Evolutionary conservation across 768 basidiomycete species (phyloP), one percentile per base, ranked within the genome.

Genomic region (Galerina marginata): DNA sequence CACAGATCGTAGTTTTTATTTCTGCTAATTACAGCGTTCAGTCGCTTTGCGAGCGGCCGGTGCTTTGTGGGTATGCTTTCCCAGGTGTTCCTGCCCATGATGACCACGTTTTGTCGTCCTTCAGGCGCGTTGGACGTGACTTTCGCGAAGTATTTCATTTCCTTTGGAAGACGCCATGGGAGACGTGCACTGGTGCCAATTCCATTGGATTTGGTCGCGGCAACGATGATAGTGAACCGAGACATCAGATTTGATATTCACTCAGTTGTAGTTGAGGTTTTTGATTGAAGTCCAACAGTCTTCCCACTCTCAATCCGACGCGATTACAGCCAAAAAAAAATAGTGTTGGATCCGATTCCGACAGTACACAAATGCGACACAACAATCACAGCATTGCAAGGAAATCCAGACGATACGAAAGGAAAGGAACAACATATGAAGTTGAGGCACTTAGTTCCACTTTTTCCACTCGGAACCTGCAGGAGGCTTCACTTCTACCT

Each of bases 11-110:
- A 91, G 47, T 77, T 75, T 25, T 70, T 44, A 65, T 88, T 85
- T 50, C 83, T 80, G 73, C 86, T 89, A 60, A 96, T 75, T 58
- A 99, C 87, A 25, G 96, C 72, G 70, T 99, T 99, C 56, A 83
- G 56, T 51, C 97, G 82, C 45, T 82, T 83, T 43, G 83, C 79
- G 16, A 99, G 81, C 4, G 97, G 97, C 62, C 91, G 82, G 75
- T 90, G 92, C 72, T 87, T 92, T 16, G 70, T 64, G 7, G 97
- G 96, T 56, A 99, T 98, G 71, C 93, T 93, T 76, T 98, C 95
- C 97, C 97, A 99, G 12, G 95, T 96, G 69, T 92, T 95, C 57
- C 96, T 83, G 11, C 97, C 97, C 96, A 99, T 98, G 56, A 98
- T 78, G 16, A 98, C 89, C 1, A 84, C 86, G 74, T 98, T 99